Percentiles rank a stretch among this genome's conserved stretches.
Evolutionary conservation across 1,139 yeast species (phyloP).

Genomic region (Magnusiomyces paraingens): DNA sequence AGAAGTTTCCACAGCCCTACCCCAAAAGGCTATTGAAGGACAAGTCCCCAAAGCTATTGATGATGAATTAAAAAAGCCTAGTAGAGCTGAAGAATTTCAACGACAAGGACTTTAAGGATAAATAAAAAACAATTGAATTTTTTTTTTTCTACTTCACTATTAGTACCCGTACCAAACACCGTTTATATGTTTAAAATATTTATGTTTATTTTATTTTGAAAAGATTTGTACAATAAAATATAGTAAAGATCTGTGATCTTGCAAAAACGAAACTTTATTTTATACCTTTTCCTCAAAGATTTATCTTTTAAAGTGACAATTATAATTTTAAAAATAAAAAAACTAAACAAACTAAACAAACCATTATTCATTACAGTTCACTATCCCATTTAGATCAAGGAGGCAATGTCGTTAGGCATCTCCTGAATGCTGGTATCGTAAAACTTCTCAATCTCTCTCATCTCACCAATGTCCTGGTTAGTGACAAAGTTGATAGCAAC

Average conservation of each 20-base stretch:
- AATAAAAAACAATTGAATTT: not conserved
- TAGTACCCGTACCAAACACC: no score
- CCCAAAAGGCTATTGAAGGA: not conserved
- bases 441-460: slow-evolving; percentile 67
- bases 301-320: not conserved
- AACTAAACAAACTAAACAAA: not conserved
- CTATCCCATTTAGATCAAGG: slow-evolving; percentile 28
- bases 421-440: slow-evolving; percentile 75
- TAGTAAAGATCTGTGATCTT: slow-evolving; percentile 2
- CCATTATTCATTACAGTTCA: not conserved
- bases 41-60: not conserved
- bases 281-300: not conserved
- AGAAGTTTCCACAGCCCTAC: slow-evolving; percentile 21
- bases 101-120: slow-evolving; percentile 4
- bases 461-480: slow-evolving; percentile 50
- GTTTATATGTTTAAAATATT: no score
- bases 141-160: not conserved
- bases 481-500: slow-evolving; percentile 87
- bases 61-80: not conserved
- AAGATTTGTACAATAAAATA: no score
- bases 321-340: not conserved
- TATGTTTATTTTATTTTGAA: no score
- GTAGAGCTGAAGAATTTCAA: slow-evolving; percentile 15
- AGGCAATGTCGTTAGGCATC: slow-evolving; percentile 76
- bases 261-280: not conserved